Evolutionary conservation across 129 eudicot genomes (phyloP).

Genomic region (Dittrichia graveolens): DNA sequence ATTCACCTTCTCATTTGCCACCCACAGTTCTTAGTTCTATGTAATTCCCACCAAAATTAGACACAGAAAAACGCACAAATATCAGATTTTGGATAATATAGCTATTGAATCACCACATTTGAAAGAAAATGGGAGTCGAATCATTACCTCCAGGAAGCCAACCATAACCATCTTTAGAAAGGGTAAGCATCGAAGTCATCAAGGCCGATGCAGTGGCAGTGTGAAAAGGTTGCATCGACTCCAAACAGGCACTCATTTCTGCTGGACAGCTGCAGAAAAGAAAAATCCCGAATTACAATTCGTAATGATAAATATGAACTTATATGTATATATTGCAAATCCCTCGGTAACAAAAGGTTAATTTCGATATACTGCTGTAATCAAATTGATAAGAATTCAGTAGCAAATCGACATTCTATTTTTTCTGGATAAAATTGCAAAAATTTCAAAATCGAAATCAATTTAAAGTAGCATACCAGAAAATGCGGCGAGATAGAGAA

Average conservation of each 20-base stretch:
- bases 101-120: background rate
- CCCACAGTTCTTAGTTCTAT: background rate
- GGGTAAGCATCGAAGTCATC: constrained; percentile 93
- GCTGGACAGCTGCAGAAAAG: constrained; percentile 56
- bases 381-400: too few species aligned
- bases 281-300: constrained; percentile 1
- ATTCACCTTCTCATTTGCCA: background rate
- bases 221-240: constrained; percentile 85
- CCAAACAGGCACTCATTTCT: constrained; percentile 78
- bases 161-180: constrained; percentile 62
- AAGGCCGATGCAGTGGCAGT: constrained; percentile 90
- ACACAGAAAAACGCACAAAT: background rate
- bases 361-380: too few species aligned
- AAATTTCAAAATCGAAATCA: background rate
- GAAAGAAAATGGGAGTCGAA: background rate
- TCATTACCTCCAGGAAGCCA: constrained; percentile 84
- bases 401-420: too few species aligned
- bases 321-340: background rate
- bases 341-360: too few species aligned
- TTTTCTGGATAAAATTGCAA: too few species aligned
- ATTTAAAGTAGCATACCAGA: constrained; percentile 31
- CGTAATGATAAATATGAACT: background rate
- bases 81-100: background rate
- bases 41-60: background rate
- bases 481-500: constrained; percentile 35